phyloP scores from a whole-genome alignment of 208 protist genomes.

The Jaenimonas drosophilae region DNA sequence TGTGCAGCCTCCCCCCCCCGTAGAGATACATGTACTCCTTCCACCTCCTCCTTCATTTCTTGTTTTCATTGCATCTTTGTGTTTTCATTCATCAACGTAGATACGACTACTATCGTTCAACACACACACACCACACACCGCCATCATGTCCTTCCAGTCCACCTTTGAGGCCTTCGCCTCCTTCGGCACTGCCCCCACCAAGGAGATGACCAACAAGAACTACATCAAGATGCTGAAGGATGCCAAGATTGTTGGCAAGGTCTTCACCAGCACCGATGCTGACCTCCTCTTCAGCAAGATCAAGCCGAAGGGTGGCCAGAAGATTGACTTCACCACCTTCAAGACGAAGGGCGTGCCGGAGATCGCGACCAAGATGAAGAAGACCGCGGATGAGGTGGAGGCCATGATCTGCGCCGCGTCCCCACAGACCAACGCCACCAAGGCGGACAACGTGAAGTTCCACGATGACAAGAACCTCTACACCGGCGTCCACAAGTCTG shows the following conservation, averaged over 20 bases:
- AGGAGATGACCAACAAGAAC: constrained; percentile 88
- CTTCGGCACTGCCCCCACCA: constrained; percentile 71
- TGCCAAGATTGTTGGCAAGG: constrained; percentile 83
- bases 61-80: too few relatives aligned
- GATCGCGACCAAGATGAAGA: constrained; percentile 83
- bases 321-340: constrained; percentile 75
- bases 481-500: constrained; percentile 85
- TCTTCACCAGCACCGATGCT: constrained; percentile 81
- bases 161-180: constrained; percentile 81
- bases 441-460: constrained; percentile 82
- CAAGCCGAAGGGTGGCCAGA: constrained; percentile 83
- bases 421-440: constrained; percentile 65
- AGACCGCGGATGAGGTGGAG: constrained; percentile 52
- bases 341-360: constrained; percentile 57
- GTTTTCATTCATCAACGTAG: constrained; percentile 1
- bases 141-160: constrained; percentile 26
- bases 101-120: neutral
- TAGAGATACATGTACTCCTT: too few relatives aligned
- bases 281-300: constrained; percentile 89
- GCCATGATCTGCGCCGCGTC: constrained; percentile 27
- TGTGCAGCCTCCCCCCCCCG: too few relatives aligned
- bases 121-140: too few relatives aligned
- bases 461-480: constrained; percentile 87
- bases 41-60: too few relatives aligned
- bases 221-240: constrained; percentile 91